Evolutionary conservation across 1,284 basidiomycete genomes (phyloP).

Genomic region (Heterobasidion occidentale): DNA sequence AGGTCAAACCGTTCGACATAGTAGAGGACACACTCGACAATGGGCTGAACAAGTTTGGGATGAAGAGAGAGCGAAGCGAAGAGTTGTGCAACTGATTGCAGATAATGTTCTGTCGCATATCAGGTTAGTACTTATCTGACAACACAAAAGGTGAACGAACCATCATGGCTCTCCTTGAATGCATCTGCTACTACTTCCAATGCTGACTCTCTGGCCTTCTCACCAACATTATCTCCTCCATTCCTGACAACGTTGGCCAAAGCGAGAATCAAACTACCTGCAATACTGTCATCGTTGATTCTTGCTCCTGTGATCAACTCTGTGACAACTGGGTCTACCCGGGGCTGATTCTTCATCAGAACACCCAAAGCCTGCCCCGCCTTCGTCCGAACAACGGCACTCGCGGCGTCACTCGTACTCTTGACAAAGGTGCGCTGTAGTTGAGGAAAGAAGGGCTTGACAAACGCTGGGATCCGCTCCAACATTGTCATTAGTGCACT

Average conservation of each 20-base stretch:
- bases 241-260: conserved; percentile 72
- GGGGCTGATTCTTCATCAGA: conserved; percentile 87
- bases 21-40: conserved; percentile 54
- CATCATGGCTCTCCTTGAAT: conserved; percentile 68
- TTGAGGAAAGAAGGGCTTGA: conserved; percentile 98
- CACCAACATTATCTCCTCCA: conserved; percentile 71
- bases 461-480: conserved; percentile 78
- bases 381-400: conserved; percentile 72
- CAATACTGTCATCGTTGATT: conserved; percentile 66
- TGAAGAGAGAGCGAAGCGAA: conserved; percentile 63
- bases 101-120: conserved; percentile 54
- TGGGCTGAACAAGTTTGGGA: conserved; percentile 55
- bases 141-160: conserved; percentile 29
- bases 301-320: conserved; percentile 75
- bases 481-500: conserved; percentile 79
- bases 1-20: not conserved
- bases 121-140: not conserved
- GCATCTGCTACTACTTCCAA: conserved; percentile 74
- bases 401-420: conserved; percentile 78
- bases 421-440: conserved; percentile 97
- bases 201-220: conserved; percentile 65
- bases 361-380: conserved; percentile 83
- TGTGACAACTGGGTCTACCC: conserved; percentile 82
- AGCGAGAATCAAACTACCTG: conserved; percentile 70
- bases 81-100: conserved; percentile 61